Evolutionary conservation across 352 stramenopile genomes (phyloP).

Genomic region (Blastocystis sp.): DNA sequence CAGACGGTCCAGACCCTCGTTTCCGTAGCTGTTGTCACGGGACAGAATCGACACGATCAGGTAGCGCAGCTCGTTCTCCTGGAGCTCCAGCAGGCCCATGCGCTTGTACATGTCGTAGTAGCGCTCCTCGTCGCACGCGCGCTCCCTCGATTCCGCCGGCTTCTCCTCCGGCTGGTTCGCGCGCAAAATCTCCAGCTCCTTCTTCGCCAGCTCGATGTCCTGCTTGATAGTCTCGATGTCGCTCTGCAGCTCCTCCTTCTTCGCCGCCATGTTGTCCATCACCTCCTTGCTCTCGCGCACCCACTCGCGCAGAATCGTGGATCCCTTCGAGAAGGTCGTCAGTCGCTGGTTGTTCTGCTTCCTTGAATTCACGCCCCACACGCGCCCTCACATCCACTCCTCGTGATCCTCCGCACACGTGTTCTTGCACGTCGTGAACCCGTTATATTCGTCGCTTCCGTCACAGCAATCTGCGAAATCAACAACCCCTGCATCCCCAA

Average conservation of each 20-base stretch:
- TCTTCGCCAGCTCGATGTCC: background rate
- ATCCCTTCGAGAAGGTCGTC: slow-evolving; percentile 15
- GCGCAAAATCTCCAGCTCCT: background rate
- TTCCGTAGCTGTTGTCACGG: background rate
- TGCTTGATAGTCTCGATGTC: background rate
- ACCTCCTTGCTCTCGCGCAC: background rate
- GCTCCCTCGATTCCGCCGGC: background rate
- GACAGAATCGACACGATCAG: slow-evolving; percentile 17
- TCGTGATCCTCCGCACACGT: slow-evolving; percentile 76
- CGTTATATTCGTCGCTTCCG: slow-evolving; percentile 79
- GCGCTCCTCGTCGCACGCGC: background rate
- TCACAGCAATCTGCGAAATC: slow-evolving; percentile 80
- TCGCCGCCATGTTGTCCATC: background rate
- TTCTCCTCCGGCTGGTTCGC: background rate
- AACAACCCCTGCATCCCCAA: slow-evolving; percentile 63
- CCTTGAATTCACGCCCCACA: background rate
- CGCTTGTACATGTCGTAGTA: slow-evolving; percentile 5
- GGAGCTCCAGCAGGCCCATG: slow-evolving; percentile 9
- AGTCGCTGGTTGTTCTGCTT: background rate
- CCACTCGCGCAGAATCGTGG: slow-evolving; percentile 13
- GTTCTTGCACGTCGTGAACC: slow-evolving; percentile 74
- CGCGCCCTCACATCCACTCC: slow-evolving; percentile 73
- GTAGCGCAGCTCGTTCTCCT: slow-evolving; percentile 29
- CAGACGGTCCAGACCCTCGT: background rate
- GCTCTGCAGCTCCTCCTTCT: background rate